Conservation (phyloP, 192 early-diverging fungal genomes). For the Backusella morwellensis region DNA sequence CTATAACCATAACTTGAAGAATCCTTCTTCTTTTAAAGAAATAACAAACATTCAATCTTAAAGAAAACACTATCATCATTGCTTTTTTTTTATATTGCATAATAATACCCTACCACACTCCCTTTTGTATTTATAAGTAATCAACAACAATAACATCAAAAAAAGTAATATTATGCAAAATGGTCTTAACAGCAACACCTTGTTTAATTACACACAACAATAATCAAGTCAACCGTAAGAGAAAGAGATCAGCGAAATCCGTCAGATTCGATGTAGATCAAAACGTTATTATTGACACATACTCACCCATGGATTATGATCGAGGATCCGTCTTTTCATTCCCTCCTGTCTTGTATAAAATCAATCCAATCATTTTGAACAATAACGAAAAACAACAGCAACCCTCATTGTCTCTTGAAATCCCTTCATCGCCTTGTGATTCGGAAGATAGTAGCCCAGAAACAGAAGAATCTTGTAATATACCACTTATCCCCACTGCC, state of each 20-base stretch:
- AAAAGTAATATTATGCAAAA: conserved; percentile 4
- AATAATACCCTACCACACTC: background rate
- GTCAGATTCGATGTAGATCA: conserved; percentile 23
- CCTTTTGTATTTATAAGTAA: background rate
- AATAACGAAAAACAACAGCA: background rate
- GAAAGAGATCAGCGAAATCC: conserved; percentile 15
- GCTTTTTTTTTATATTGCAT: background rate
- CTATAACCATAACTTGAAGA: background rate
- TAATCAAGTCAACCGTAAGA: background rate
- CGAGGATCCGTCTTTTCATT: conserved; percentile 20
- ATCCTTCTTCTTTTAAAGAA: background rate
- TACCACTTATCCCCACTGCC: background rate
- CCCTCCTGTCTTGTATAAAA: conserved; percentile 21
- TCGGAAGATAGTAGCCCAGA: conserved; percentile 14
- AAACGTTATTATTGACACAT: conserved; percentile 18
- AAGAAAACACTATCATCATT: background rate
- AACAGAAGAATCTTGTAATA: background rate
- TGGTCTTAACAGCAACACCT: background rate
- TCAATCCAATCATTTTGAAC: conserved; percentile 16
- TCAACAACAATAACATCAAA: background rate
- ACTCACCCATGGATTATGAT: conserved; percentile 27
- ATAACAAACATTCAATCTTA: background rate
- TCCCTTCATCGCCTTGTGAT: background rate
- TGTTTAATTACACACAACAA: conserved; percentile 3
- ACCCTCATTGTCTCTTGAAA: conserved; percentile 8